Evolutionary conservation across 2,329 filamentous ascomycete species (phyloP).

Genomic region (Lecanicillium sp.): DNA sequence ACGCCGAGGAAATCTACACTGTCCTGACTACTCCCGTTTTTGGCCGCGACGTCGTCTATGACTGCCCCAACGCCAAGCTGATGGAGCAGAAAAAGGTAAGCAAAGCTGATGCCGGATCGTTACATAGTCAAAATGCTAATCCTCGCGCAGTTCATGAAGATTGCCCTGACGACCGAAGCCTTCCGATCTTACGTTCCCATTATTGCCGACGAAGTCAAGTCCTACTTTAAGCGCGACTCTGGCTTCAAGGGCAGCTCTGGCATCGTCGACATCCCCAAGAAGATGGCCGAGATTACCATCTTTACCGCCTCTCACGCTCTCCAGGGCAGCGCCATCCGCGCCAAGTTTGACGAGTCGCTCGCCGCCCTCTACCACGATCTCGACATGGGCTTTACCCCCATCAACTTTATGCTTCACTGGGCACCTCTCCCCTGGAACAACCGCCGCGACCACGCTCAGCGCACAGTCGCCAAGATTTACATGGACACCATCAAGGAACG

Average conservation of each 20-base stretch:
- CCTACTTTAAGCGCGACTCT: conserved; percentile 61
- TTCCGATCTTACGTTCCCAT: conserved; percentile 70
- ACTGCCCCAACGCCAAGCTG: conserved; percentile 82
- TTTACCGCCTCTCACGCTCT: conserved; percentile 82
- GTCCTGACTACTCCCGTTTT: conserved; percentile 67
- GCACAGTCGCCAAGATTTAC: conserved; percentile 74
- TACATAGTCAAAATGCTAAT: conserved; percentile 11
- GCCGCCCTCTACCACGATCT: conserved; percentile 80
- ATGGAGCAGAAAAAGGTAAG: conserved; percentile 93
- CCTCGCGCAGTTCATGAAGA: conserved; percentile 62
- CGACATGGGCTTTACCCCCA: conserved; percentile 79
- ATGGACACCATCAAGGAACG: conserved; percentile 73
- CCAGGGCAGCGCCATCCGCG: conserved; percentile 76
- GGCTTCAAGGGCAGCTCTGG: conserved; percentile 62
- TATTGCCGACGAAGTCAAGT: conserved; percentile 65
- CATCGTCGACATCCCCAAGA: conserved; percentile 61
- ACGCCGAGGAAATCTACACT: conserved; percentile 83
- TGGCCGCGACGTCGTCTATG: conserved; percentile 80
- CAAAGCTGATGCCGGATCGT: neutral
- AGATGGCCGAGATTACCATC: conserved; percentile 80
- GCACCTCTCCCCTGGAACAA: conserved; percentile 82
- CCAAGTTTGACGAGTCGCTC: conserved; percentile 70
- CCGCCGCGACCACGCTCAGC: conserved; percentile 69
- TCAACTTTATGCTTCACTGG: conserved; percentile 90
- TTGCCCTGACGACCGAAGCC: conserved; percentile 66